Base-by-base conservation (phyloP, 2,329 filamentous ascomycete genomes). In the Kalmusia sp. region DNA sequence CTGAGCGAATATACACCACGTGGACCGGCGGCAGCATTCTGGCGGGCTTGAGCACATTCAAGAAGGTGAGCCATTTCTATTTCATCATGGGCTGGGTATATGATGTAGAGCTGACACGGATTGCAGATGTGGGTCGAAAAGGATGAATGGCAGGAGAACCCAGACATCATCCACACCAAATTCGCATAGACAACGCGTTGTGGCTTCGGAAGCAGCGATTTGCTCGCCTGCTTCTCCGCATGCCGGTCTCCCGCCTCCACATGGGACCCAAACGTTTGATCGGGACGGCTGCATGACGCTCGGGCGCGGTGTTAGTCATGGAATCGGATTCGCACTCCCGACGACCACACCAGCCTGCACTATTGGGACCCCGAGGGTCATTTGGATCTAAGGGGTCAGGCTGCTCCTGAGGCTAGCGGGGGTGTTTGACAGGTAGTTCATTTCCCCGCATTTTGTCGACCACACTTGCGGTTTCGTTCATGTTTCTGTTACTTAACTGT, bases 101-200 rank as follows among this genome's bases (percentile, higher is more conserved):
- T 50, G 43, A 49, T 57, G 51, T 28, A 58, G 55, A 37, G 61
- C 70, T 74, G 63, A 74, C 67, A 63, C 55, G 48, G 52, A 45
- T 28, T 57, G 52, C 73, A 96, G 93, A 99, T 99, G 95, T 98
- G 95, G 92, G 95, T 99, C 70, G 96, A 92, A 78, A 93, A 96
- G 73, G 95, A 98, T 72, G 95, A 99, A 81, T 99, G 95, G 95
- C 95, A 99, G 75, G 95, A 99, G 83, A 96, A 99, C 73, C 95
- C 95, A 15, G 93, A 99, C 72, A 95, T 99, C 68, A 98, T 99
- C 72, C 93, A 98, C 78, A 95, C 92, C 71, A 98, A 96, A 78
- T 96, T 98, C 77, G 93, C 92, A 69, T 97, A 73, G 55, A 55
- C 38, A 58, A 83, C 75, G 57, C 60, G 56, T 57, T 59, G 54